Base-by-base conservation (phyloP, 2,329 filamentous ascomycete genomes). In the Fusarium nygamai region DNA sequence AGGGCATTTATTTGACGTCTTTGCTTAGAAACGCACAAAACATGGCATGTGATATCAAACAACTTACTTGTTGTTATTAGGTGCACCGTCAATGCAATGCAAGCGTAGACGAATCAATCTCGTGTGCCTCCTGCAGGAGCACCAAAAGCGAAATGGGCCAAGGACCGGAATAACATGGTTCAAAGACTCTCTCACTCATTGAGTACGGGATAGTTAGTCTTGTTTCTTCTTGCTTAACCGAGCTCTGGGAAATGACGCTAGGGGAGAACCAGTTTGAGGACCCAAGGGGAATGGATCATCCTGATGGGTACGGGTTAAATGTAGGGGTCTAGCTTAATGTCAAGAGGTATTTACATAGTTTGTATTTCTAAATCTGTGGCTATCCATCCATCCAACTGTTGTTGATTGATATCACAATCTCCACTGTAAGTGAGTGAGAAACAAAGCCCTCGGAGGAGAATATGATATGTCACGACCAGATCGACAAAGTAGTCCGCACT, bases 21-120 rank as follows among this genome's bases (percentile, higher is more conserved):
- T 29, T 44, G 51, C 46, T 60, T 41, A 50, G 43, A 51, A 51
- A 56, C 56, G 39, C 44, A 36, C 33, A 50, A 50, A n/a, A n/a
- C 61, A 20, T 39, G 48, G 68, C 72, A 74, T 74, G 72, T 74
- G 72, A 74, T 48, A 70, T 72, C 67, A 63, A 74, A 50, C 46
- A 61, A n/a, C n/a, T n/a, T n/a, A 54, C 41, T 59, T 53, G 31
- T 38, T 43, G 67, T 53, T 59, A 65, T 67, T 61, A 74, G 67
- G 68, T 54, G 64, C 66, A 73, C 60, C 59, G 61, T 70, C 47
- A 65, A 63, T 67, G 54, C 47, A 64, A 63, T 67, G 58, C 67
- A 70, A 65, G 67, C 34, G 27, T 29, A 65, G 51, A 47, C 66
- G 66, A 70, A 70, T 70, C 60, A 70, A 29, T 64, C 51, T 70